Evolutionary conservation across 1,284 basidiomycete species (phyloP), one percentile per base, ranked within the genome.

Genomic region (Peniophora sp.): DNA sequence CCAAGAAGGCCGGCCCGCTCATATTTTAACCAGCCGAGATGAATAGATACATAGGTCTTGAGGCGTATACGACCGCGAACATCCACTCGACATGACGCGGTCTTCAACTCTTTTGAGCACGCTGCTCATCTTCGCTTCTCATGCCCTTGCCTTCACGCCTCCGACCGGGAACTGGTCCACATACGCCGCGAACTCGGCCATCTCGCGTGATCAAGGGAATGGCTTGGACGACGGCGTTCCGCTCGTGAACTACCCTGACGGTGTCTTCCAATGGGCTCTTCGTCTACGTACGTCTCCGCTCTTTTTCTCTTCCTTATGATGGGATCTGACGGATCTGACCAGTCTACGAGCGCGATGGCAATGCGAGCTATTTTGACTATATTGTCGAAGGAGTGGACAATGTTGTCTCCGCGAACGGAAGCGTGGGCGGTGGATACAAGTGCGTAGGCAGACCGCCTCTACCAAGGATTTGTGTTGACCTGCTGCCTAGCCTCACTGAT

Each of bases 171-270:
- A 16, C 19, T 70, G 72, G 50, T 69, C 71, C 5, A 60, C 67
- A 3, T 75, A 71, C 70, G 71, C 70, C 8, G 72, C 71, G 3
- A 69, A 74, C 51, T 74, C 72, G 10, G 69, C 62, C 2, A 74
- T 75, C 47, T 57, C 63, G 45, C 64, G 72, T 10, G 63, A 63
- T 3, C 72, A 75, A 58, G 72, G 72, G 5, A 71, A 74, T 55
- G 72, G 73, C 2, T 58, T 73, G 11, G 51, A 65, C 2, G 58
- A 50, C 23, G 69, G 69, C 24, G 60, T 52, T 10, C 61, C 71
- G 0, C 51, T 58, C 2, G 69, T 72, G n/a, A 67, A 65, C 2
- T 75, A 75, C 54, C 70, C 71, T 51, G 68, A 75, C 46, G 72
- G 72, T 45, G 69, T 68, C 51, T 66, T 74, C 20, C 66, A 72